These are phyloP conservation scores for Fistulinella cinereoalba DNA, from an alignment of 1,284 basidiomycete genomes.

Conservation along the genomic window DNA sequence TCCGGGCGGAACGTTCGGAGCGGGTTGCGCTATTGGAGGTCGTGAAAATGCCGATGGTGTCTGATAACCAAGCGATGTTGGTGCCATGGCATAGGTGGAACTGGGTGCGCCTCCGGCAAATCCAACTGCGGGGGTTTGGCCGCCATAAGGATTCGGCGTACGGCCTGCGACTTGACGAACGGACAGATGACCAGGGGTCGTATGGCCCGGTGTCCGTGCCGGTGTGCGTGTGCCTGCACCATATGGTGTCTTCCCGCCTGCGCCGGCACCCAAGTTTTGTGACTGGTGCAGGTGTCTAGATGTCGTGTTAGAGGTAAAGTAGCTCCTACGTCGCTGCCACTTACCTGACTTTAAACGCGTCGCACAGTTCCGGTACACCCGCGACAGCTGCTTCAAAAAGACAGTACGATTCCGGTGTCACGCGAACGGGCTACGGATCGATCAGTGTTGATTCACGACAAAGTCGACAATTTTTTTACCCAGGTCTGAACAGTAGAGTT, in stretches of 20 bases:
- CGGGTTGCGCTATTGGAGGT: slow-evolving; percentile 43
- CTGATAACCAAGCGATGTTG: slow-evolving; percentile 55
- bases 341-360: slow-evolving; percentile 92
- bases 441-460: slow-evolving; percentile 4
- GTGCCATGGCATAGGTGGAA: slow-evolving; percentile 33
- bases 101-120: slow-evolving; percentile 27
- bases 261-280: slow-evolving; percentile 59
- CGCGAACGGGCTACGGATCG: slow-evolving; percentile 71
- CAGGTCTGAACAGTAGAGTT: slow-evolving; percentile 88
- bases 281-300: slow-evolving; percentile 76
- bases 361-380: slow-evolving; percentile 88
- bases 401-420: slow-evolving; percentile 88
- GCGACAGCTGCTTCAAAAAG: slow-evolving; percentile 85
- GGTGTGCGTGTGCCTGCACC: slow-evolving; percentile 75
- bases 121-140: slow-evolving; percentile 44
- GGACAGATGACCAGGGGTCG: slow-evolving; percentile 74
- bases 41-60: slow-evolving; percentile 51
- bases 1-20: slow-evolving; percentile 44
- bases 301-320: slow-evolving; percentile 12
- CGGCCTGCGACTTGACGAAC: slow-evolving; percentile 59
- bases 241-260: slow-evolving; percentile 79
- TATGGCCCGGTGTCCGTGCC: slow-evolving; percentile 65
- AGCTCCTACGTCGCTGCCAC: slow-evolving; percentile 13
- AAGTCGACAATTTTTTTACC: slow-evolving; percentile 45
- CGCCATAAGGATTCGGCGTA: slow-evolving; percentile 73